A percentile compares a stretch with the other conserved stretches of the same genome.
Conservation (phyloP, 352 stramenopile genomes). For the Phytophthora cryptogea region DNA sequence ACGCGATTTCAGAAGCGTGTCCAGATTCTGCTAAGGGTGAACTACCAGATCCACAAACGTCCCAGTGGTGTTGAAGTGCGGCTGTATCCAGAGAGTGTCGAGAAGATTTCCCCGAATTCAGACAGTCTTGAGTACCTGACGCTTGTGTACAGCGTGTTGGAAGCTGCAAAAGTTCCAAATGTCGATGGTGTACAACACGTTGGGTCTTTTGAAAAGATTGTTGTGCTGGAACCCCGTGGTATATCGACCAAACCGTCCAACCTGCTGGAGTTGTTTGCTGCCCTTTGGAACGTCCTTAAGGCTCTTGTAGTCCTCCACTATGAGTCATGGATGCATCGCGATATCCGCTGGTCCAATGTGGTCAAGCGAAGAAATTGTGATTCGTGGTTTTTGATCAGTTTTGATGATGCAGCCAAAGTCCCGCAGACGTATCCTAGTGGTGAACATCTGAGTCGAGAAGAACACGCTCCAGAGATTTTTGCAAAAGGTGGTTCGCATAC, state of each 20-base stretch:
- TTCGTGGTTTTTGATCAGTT: conserved; percentile 25
- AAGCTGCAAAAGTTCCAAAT: conserved; percentile 11
- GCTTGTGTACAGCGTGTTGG: conserved; percentile 6
- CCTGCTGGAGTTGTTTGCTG: conserved; percentile 13
- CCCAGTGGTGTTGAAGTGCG: conserved; percentile 8
- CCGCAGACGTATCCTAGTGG: conserved; percentile 15
- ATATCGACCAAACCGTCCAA: conserved; percentile 6
- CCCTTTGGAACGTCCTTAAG: conserved; percentile 17
- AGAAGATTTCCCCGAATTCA: conserved; percentile 10
- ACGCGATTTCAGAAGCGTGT: conserved; percentile 14
- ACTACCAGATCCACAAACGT: conserved; percentile 8
- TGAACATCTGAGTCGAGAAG: conserved; percentile 19
- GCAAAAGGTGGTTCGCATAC: conserved; percentile 13
- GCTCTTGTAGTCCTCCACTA: conserved; percentile 16
- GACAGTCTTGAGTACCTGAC: conserved; percentile 2
- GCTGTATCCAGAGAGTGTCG: conserved; percentile 10
- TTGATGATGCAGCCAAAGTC: conserved; percentile 9
- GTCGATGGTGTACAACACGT: conserved; percentile 9
- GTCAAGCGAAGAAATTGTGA: conserved; percentile 4
- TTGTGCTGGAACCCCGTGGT: conserved; percentile 13
- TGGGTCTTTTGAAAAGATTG: neutral
- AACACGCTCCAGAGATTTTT: conserved; percentile 28
- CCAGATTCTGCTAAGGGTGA: conserved; percentile 6
- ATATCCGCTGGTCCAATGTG: conserved; percentile 22
- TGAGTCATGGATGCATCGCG: conserved; percentile 14